Conservation (phyloP, 306 rosid species). For the Abrus precatorius region DNA sequence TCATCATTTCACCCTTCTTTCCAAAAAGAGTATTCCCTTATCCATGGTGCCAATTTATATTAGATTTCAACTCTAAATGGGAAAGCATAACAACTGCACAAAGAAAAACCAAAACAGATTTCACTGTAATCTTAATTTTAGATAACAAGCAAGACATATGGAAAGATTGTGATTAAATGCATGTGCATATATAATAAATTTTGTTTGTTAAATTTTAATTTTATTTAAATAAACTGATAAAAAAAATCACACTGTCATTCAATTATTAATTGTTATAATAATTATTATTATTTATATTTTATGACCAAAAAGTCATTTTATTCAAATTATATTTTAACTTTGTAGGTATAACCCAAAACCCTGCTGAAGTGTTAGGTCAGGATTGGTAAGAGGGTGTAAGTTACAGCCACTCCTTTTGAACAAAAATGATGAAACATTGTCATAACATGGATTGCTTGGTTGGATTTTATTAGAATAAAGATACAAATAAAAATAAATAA, state of each 20-base stretch:
- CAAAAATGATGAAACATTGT: slow-evolving; percentile 2
- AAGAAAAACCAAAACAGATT: background rate
- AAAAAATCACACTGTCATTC: too few relatives aligned
- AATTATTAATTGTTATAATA: too few relatives aligned
- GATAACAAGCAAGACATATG: background rate
- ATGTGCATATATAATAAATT: too few relatives aligned
- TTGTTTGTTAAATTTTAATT: too few relatives aligned
- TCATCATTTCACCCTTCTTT: background rate
- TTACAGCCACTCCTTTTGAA: background rate
- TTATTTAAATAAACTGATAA: too few relatives aligned
- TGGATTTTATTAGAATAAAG: background rate
- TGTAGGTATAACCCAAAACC: background rate
- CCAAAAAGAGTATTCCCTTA: background rate
- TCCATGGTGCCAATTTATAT: background rate
- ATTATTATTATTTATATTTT: too few relatives aligned
- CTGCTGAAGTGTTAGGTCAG: background rate
- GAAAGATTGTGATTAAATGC: background rate
- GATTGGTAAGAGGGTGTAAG: background rate
- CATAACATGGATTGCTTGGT: background rate
- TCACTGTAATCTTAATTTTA: background rate
- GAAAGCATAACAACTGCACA: background rate
- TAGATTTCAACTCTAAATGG: background rate
- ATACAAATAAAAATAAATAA: background rate
- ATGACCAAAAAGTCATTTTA: too few relatives aligned
- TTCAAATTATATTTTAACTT: background rate